Base-by-base conservation (phyloP, 2,329 filamentous ascomycete genomes). In the Colletotrichum sansevieriae region DNA sequence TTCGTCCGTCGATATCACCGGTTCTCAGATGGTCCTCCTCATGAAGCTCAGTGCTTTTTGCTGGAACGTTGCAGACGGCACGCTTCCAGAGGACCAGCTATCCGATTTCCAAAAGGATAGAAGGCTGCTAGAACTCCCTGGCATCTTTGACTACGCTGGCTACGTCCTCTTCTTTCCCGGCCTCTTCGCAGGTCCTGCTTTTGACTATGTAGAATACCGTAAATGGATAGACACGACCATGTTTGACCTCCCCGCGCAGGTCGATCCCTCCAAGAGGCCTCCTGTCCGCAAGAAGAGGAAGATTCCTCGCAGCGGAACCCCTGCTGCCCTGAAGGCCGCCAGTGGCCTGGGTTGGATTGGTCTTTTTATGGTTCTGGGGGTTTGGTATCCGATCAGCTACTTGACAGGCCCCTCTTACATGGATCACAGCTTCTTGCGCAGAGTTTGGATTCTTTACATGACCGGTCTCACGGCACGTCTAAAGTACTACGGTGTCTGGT, bases 401-500 rank as follows among this genome's bases (percentile, higher is more conserved):
- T 83, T 95, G 18, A 85, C 93, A 0, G 83, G 86, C n/a, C 86
- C 91, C 60, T 80, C 85, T 2, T 97, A 89, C 79, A 81, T 91
- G 80, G 80, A 86, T 5, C 91, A 92, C 75, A 85, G 87, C 44
- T 89, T 98, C 75, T 74, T 91, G 44, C 88, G 88, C 63, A 90
- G 95, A 51, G 82, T 98, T 46, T 94, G 91, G 84, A 85, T 92
- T 70, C 83, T 98, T 66, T 91, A 98, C 78, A 91, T 97, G 87
- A 87, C 97, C 58, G 93, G 91, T 62, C 85, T 98, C 51, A 92
- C 92, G 1, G 86, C 92, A 5, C 90, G 96, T 22, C 88, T 93
- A 75, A 99, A 99, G 82, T 99, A 98, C 82, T 99, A 99, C 75
- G 96, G 94, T 41, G 94, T 97, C 4, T 99, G 96, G 96, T 90